Conservation (phyloP, 352 stramenopile genomes). For the Globisporangium splendens region DNA sequence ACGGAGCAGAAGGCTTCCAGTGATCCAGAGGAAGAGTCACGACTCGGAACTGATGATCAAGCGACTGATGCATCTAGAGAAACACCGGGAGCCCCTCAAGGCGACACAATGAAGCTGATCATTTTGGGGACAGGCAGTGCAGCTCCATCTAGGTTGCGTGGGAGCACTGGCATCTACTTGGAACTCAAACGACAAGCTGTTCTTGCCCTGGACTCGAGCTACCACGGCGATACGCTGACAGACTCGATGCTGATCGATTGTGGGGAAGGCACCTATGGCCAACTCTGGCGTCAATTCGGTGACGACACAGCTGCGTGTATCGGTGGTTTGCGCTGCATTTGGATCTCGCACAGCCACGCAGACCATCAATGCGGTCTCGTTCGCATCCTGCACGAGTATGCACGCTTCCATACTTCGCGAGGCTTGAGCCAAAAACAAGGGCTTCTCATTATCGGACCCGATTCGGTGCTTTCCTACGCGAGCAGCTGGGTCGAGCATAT, state of each 20-base stretch:
- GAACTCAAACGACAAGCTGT: slow-evolving; percentile 23
- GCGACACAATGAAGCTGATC: slow-evolving; percentile 39
- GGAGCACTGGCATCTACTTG: slow-evolving; percentile 93
- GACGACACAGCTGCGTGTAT: slow-evolving; percentile 34
- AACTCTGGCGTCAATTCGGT: slow-evolving; percentile 79
- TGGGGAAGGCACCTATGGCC: slow-evolving; percentile 93
- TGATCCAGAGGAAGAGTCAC: slow-evolving; percentile 1
- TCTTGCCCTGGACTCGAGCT: slow-evolving; percentile 1
- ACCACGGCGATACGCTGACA: slow-evolving; percentile 4
- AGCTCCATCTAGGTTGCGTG: slow-evolving; percentile 95
- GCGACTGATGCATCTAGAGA: neutral
- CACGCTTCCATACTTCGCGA: slow-evolving; percentile 19
- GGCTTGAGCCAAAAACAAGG: slow-evolving; percentile 3
- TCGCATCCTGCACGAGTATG: slow-evolving; percentile 79
- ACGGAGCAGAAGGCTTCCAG: neutral
- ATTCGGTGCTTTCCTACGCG: slow-evolving; percentile 59
- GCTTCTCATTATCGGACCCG: slow-evolving; percentile 47
- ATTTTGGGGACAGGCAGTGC: slow-evolving; percentile 96
- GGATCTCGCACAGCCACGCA: slow-evolving; percentile 96
- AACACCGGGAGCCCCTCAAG: neutral
- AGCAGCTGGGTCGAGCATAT: slow-evolving; percentile 39
- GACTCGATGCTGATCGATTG: slow-evolving; percentile 90
- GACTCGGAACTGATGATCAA: neutral
- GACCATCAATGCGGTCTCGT: slow-evolving; percentile 96
- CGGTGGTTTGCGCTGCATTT: slow-evolving; percentile 84